Evolutionary conservation across 768 basidiomycete genomes (phyloP), one percentile per base, ranked within the genome.

Genomic region (Holtermannia corniformis): DNA sequence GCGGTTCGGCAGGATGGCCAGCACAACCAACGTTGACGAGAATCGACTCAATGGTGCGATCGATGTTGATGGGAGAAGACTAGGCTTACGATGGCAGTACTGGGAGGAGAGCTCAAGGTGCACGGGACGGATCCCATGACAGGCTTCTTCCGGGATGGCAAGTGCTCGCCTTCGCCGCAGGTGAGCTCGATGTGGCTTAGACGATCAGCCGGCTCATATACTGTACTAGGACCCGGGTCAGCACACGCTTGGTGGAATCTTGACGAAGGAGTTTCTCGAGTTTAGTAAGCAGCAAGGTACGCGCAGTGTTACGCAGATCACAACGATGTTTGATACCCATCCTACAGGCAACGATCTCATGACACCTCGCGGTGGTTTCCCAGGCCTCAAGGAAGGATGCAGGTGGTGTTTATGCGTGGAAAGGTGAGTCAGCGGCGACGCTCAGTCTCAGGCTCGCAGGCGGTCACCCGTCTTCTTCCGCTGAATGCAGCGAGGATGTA

Each of bases 351-450:
- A 72, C 55, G 68, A 72, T 47, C 61, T 72, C 16, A 68, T 63
- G 53, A 69, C 64, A n/a, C 61, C 32, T 4, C 52, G 64, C 43
- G 46, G 47, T 3, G 57, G 57, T 1, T 71, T 71, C 27, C 57
- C 67, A 4, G 68, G 68, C 2, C 47, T 72, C 47, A 69, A 55
- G 45, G 64, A 65, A 26, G 70, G 70, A n/a, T 72, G 70, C 52
- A 44, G 56, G 47, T 72, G 70, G 70, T 72, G 70, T 62, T 55
- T 72, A 24, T 72, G 70, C 48, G 70, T 72, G 10, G 57, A 62
- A n/a, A 44, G 68, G 68, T 66, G 24, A 32, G 64, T 47, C 19
- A 20, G 7, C 11, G 4, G 5, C 14, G 5, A 28, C 44, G 23
- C 13, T 23, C 25, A 14, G 23, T 24, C 14, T 22, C 54, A 13